Percentiles rank a stretch among this genome's conserved stretches.
Conservation (phyloP, 2,329 filamentous ascomycete genomes). For the Ceratocystis lukuohia region DNA sequence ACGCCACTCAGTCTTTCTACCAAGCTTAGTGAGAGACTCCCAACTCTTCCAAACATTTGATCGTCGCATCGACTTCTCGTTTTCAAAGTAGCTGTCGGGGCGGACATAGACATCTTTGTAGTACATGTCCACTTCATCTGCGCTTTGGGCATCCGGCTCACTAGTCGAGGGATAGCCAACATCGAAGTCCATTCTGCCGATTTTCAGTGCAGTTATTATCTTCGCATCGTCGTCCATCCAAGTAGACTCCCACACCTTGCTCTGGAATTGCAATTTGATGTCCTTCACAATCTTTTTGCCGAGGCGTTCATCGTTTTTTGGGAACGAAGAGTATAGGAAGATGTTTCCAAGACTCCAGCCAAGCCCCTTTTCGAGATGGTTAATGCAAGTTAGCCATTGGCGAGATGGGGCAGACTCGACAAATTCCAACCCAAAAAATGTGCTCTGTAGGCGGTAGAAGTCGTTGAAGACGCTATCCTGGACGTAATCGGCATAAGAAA, state of each 20-base stretch:
- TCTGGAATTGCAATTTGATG: conserved; percentile 52
- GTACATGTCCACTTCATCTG: conserved; percentile 41
- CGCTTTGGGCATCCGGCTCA: conserved; percentile 44
- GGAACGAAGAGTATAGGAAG: conserved; percentile 54
- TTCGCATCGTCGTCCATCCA: conserved; percentile 55
- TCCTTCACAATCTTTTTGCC: conserved; percentile 56
- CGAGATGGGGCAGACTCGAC: conserved; percentile 42
- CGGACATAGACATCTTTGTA: conserved; percentile 42
- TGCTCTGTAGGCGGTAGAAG: conserved; percentile 45
- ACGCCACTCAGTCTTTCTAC: conserved; percentile 45
- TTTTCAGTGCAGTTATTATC: conserved; percentile 47
- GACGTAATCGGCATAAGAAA: conserved; percentile 38
- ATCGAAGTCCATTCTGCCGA: conserved; percentile 53
- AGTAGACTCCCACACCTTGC: conserved; percentile 41
- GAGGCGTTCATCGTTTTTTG: conserved; percentile 40
- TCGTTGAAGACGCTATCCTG: conserved; percentile 48
- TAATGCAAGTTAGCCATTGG: conserved; percentile 53
- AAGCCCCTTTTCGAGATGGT: conserved; percentile 42
- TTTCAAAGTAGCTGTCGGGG: conserved; percentile 42
- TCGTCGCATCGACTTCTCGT: conserved; percentile 37
- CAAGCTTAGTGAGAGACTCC: conserved; percentile 45
- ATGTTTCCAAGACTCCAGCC: conserved; percentile 59
- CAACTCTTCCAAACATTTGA: conserved; percentile 39
- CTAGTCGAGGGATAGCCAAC: conserved; percentile 50
- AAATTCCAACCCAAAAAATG: conserved; percentile 47